Conservation (phyloP, 257 asterid species). For the Solanum peruvianum region DNA sequence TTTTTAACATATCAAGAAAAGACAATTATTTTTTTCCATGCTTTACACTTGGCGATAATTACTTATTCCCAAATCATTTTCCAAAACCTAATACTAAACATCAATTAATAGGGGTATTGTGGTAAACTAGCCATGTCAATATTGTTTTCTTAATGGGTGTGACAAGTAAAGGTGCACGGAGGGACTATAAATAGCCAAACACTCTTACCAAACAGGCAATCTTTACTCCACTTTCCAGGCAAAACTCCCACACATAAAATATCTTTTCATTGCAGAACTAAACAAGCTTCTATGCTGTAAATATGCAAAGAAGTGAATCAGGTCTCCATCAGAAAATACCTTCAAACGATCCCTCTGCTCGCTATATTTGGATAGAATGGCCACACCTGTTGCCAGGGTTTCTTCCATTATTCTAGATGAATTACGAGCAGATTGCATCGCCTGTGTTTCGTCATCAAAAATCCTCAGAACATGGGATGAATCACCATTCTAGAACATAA, state of each 20-base stretch:
- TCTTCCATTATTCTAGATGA: slow-evolving; percentile 84
- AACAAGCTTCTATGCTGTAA: neutral
- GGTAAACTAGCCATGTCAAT: neutral
- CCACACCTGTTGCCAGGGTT: slow-evolving; percentile 65
- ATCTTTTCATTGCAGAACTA: neutral
- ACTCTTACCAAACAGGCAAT: neutral
- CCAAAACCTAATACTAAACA: neutral
- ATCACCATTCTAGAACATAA: slow-evolving; percentile 46
- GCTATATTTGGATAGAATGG: slow-evolving; percentile 77
- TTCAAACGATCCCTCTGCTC: slow-evolving; percentile 90
- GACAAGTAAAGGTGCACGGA: neutral
- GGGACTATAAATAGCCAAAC: neutral
- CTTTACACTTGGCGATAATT: neutral
- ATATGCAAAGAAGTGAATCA: neutral
- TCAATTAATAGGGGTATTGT: neutral
- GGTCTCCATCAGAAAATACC: slow-evolving; percentile 22
- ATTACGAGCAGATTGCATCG: slow-evolving; percentile 52
- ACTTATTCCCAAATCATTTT: neutral
- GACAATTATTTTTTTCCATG: neutral
- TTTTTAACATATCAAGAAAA: neutral
- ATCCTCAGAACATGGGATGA: slow-evolving; percentile 62
- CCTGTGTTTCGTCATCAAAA: slow-evolving; percentile 71
- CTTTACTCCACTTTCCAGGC: neutral
- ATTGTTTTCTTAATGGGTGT: neutral
- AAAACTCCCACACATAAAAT: neutral